These are phyloP conservation scores for Podila horticola DNA, from an alignment of 192 early-diverging fungal genomes.

Conservation along the genomic window DNA sequence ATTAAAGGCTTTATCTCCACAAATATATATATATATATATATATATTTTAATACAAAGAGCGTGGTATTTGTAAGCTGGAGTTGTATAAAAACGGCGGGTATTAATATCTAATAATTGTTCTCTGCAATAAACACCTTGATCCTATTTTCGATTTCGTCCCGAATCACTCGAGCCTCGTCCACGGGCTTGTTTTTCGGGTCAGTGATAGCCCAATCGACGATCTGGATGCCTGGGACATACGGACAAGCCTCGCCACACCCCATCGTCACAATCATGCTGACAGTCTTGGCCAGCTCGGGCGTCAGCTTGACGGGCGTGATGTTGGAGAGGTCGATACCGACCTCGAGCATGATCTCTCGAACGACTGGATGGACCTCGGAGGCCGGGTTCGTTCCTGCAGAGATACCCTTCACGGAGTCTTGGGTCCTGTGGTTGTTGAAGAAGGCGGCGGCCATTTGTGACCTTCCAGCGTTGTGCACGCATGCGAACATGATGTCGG, in stretches of 20 bases:
- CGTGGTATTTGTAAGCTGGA: no score
- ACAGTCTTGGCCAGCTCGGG: constrained; percentile 29
- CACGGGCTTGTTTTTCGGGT: constrained; percentile 33
- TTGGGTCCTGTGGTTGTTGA: constrained; percentile 44
- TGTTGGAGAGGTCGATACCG: constrained; percentile 36
- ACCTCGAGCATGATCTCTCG: constrained; percentile 37
- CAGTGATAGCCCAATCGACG: constrained; percentile 32
- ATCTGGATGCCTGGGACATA: constrained; percentile 42
- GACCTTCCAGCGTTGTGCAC: constrained; percentile 39
- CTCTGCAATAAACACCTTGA: constrained; percentile 34
- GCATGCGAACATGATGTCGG: constrained; percentile 42
- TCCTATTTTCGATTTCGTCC: constrained; percentile 35
- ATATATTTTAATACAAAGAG: no score
- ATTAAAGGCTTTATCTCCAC: no score
- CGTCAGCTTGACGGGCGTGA: constrained; percentile 41
- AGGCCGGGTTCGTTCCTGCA: constrained; percentile 41
- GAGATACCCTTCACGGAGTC: constrained; percentile 34
- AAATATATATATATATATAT: no score
- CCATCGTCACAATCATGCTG: constrained; percentile 43
- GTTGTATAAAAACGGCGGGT: no score
- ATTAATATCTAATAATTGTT: constrained; percentile 23
- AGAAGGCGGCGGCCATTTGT: constrained; percentile 43
- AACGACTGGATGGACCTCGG: constrained; percentile 35
- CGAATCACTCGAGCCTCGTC: constrained; percentile 33
- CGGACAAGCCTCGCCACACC: constrained; percentile 31